Conservation (phyloP, 1,139 yeast genomes). For the Kurtzmaniella quercitrusa region DNA sequence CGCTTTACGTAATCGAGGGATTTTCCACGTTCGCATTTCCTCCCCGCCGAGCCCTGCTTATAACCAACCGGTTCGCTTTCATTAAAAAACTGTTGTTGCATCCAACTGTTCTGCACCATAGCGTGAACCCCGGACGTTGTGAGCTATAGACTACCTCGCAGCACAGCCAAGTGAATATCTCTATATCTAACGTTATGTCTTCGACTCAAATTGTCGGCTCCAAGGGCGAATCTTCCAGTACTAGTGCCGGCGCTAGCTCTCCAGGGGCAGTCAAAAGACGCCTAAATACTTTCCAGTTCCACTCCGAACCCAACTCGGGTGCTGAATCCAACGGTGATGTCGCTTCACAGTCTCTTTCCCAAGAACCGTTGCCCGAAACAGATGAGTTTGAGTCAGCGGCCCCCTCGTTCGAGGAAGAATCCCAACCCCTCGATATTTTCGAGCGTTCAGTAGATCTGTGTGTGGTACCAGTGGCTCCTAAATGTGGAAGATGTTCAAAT, state of each 20-base stretch:
- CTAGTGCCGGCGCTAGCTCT: constrained; percentile 8
- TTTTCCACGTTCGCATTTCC: constrained; percentile 1
- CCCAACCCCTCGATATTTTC: constrained; percentile 32
- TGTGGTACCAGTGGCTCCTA: constrained; percentile 11
- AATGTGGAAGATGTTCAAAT: constrained; percentile 12
- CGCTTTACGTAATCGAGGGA: constrained; percentile 6
- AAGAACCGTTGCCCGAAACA: not conserved
- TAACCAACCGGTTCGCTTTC: constrained; percentile 1
- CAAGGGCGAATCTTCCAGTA: not conserved
- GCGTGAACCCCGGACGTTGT: not conserved
- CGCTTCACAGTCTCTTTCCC: not conserved
- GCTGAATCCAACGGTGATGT: not conserved
- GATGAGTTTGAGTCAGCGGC: not conserved
- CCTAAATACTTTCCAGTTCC: constrained; percentile 4
- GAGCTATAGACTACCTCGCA: not conserved
- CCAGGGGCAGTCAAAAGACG: constrained; percentile 3
- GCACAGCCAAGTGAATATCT: not conserved
- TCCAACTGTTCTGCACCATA: not conserved
- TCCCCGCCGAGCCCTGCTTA: constrained; percentile 1
- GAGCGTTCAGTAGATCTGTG: constrained; percentile 55
- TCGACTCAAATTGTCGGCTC: constrained; percentile 1
- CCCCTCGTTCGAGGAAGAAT: not conserved
- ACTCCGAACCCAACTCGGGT: not conserved
- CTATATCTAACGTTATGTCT: not conserved
- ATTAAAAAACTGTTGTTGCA: not conserved